Base-by-base conservation (phyloP, 1,139 yeast genomes). In the Suhomyces guaymorum region DNA sequence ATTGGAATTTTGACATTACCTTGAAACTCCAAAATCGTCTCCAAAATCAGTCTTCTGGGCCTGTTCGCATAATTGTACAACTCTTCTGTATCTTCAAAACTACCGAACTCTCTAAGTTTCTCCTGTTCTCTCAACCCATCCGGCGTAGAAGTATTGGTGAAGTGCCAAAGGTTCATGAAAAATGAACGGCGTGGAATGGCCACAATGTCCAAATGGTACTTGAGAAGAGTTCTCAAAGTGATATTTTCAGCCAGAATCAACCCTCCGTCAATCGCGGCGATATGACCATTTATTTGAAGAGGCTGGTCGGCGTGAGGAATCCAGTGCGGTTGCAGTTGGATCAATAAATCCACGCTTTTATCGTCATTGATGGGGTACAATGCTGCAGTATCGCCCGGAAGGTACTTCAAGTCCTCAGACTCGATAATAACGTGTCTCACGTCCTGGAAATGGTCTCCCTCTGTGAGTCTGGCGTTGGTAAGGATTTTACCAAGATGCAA, bases 21-120 rank as follows among this genome's bases (percentile, higher is more conserved):
- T 43, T 75, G 78, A 53, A 92, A 92, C 54, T 92, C 99, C 32
- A 79, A 70, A 8, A 92, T 58, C 0, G 88, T 86, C 56, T 92
- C 99, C 17, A 88, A 57, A 7, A 90, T 75, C 41, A 95, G 89
- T 47, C 99, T 63, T 46, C 96, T 72, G 7, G 98, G 97, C 42
- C 97, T 66, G 53, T 88, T 85, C 11, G 95, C 95, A 57, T 92
- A 92, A 55, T 92, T 81, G 55, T 81, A 90, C 29, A 90, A 60
- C 40, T 87, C 96, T 51, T 90, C 90, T 14, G 78, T 73, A 32
- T 85, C 89, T 35, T 81, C 79, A 35, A 82, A 71, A 11, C 75
- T 64, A n/a, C 84, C 77, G 52, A 94, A 86, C 44, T 92, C 96
- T 34, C 65, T 63, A 30, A 92, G 65, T 50, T 87, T 85, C 36